Conservation (phyloP, 2,329 filamentous ascomycete species). For the Teratosphaeria destructans region DNA sequence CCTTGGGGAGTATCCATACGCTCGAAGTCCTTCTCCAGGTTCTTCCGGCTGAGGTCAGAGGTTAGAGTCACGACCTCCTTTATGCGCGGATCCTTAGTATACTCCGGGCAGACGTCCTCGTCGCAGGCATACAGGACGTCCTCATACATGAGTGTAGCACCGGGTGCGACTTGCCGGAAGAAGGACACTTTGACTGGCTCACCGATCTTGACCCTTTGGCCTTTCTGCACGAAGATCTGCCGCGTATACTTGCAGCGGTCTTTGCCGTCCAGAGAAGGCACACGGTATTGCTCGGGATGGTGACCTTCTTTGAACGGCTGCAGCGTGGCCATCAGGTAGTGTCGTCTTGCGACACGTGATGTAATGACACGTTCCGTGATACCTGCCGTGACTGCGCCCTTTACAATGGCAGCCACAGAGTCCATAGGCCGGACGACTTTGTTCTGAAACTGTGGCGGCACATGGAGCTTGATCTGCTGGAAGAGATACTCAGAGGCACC, state of each 20-base stretch:
- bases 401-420: constrained; percentile 95
- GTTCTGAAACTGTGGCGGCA: constrained; percentile 94
- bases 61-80: constrained; percentile 98
- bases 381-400: constrained; percentile 93
- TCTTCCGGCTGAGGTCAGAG: constrained; percentile 92
- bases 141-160: constrained; percentile 98
- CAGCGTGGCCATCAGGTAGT: constrained; percentile 98
- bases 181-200: constrained; percentile 98
- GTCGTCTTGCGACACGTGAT: constrained; percentile 88
- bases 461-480: constrained; percentile 98
- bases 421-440: constrained; percentile 99
- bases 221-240: constrained; percentile 97
- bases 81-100: constrained; percentile 97
- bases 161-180: constrained; percentile 94
- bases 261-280: constrained; percentile 91
- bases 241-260: constrained; percentile 97
- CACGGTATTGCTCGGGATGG: constrained; percentile 95
- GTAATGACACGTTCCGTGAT: constrained; percentile 96
- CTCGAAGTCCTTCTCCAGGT: constrained; percentile 98
- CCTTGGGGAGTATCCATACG: constrained; percentile 98
- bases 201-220: constrained; percentile 96
- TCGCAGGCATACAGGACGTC: constrained; percentile 96
- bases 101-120: constrained; percentile 95
- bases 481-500: constrained; percentile 98
- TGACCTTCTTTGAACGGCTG: constrained; percentile 99